phyloP scores from a whole-genome alignment of 163 green algal genomes.

The Coccomyxa subellipsoidea region DNA sequence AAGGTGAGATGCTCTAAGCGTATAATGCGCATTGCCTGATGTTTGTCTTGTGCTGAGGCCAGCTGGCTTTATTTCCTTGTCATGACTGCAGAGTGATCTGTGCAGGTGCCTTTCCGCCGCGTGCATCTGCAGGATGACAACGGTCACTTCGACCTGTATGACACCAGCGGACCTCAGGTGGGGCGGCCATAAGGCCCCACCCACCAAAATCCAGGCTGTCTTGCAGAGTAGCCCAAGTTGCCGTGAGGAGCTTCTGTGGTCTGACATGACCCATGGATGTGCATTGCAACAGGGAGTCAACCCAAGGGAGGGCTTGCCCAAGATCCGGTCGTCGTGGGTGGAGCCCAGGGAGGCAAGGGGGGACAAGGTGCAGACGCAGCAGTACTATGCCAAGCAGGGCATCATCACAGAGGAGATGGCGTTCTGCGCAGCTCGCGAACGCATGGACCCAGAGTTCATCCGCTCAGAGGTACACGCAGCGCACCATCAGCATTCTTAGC shows the following conservation, averaged over 20 bases:
- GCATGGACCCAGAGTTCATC: slow-evolving; percentile 88
- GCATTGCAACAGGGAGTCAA: slow-evolving; percentile 63
- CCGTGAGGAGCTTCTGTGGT: too few species aligned
- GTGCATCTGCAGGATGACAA: slow-evolving; percentile 75
- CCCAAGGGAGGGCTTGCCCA: slow-evolving; percentile 73
- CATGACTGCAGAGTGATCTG: neutral
- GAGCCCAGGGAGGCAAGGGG: slow-evolving; percentile 54
- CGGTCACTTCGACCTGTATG: slow-evolving; percentile 83
- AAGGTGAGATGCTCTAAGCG: slow-evolving; percentile 21
- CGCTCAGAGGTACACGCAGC: slow-evolving; percentile 77
- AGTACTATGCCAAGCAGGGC: slow-evolving; percentile 83
- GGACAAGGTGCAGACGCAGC: slow-evolving; percentile 72
- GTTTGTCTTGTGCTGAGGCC: neutral
- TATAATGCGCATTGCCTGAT: neutral
- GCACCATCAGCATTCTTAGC: too few species aligned
- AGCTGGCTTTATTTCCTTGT: neutral
- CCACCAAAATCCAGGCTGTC: too few species aligned
- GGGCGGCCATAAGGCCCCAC: too few species aligned
- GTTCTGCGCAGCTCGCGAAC: slow-evolving; percentile 80
- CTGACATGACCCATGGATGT: too few species aligned
- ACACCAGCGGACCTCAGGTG: slow-evolving; percentile 87
- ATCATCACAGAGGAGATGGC: slow-evolving; percentile 94
- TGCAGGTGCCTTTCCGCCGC: slow-evolving; percentile 81
- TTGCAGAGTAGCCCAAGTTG: too few species aligned
- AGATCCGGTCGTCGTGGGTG: slow-evolving; percentile 78